Base-by-base conservation (phyloP, 2,329 filamentous ascomycete genomes). In the Arthrobotrys pseudoclavata region DNA sequence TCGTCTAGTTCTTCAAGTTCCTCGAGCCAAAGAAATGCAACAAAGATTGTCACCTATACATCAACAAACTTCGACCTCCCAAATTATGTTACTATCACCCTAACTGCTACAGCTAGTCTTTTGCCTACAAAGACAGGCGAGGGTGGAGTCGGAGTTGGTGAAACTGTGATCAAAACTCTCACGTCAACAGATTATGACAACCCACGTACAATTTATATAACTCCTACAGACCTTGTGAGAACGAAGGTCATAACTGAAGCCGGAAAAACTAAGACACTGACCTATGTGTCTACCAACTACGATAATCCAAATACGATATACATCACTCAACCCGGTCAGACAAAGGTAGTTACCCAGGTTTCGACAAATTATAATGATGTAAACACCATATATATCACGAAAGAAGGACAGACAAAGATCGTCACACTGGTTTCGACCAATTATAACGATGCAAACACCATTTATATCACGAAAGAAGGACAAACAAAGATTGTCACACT, bases 1-100 rank as follows among this genome's bases (percentile, higher is more conserved):
- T 40, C 29, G 5, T 60, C 53, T 5, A 60, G 53, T 22, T 40
- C 31, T 18, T 60, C 53, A n/a, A 60, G 53, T 10, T 62, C 57
- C 7, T 42, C 34, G 4, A 47, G 37, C 3, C 7, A 7, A 18
- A n/a, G 12, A 29, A 29, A 24, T 42, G 31, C 37, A 15, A 45
- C 57, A 2, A 24, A n/a, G 5, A 37, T 18, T 9, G 57, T 45
- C 15, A 62, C 37, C 3, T 9, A n/a, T 4, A 42, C 34, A 7
- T 62, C 40, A 18, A 62, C 57, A 7, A 29, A 62, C 24, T 47
- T 15, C 20, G 57, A 62, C 9, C 6, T 4, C n/a, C 42, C 42
- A n/a, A 31, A 29, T 26, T 5, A 10, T 9, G 18, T 15, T 5
- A 24, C 12, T n/a, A 26, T 45, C 10, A 47, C 40, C 18, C 9